A percentile compares a stretch with the other conserved stretches of the same genome.
These are phyloP conservation scores for Aegilops umbellulata DNA, from an alignment of 176 grass and related monocot genomes.

Conservation along the genomic window DNA sequence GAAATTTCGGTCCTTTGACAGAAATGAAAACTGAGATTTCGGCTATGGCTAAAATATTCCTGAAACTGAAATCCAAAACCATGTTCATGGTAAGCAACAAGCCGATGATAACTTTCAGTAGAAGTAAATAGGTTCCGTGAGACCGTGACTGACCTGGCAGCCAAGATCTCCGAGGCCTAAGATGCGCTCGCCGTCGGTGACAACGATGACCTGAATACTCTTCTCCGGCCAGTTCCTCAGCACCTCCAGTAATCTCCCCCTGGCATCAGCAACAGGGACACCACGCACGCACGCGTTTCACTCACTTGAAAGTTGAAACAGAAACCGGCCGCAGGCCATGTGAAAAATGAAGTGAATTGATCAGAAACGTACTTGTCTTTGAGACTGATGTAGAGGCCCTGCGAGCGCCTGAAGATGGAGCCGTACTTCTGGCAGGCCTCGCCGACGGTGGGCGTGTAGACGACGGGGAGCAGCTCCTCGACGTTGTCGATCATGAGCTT, in stretches of 20 bases:
- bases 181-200: constrained; percentile 90
- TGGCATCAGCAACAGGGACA: constrained; percentile 10
- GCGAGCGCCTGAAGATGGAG: constrained; percentile 67
- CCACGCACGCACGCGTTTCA: not conserved
- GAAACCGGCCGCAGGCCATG: not conserved
- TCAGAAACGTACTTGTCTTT: constrained; percentile 65
- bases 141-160: constrained; percentile 80
- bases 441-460: constrained; percentile 96
- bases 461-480: constrained; percentile 84
- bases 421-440: constrained; percentile 97
- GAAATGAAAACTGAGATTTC: no score
- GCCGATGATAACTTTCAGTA: not conserved
- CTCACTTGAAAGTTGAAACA: not conserved
- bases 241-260: constrained; percentile 77
- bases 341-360: not conserved
- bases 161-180: constrained; percentile 93
- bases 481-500: constrained; percentile 90
- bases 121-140: not conserved
- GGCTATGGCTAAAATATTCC: no score
- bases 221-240: constrained; percentile 92
- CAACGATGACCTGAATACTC: constrained; percentile 93
- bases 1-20: no score
- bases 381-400: constrained; percentile 84
- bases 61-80: no score
- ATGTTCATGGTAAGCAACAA: not conserved